Evolutionary conservation across 352 stramenopile genomes (phyloP).

Genomic region (Globisporangium ultimum): DNA sequence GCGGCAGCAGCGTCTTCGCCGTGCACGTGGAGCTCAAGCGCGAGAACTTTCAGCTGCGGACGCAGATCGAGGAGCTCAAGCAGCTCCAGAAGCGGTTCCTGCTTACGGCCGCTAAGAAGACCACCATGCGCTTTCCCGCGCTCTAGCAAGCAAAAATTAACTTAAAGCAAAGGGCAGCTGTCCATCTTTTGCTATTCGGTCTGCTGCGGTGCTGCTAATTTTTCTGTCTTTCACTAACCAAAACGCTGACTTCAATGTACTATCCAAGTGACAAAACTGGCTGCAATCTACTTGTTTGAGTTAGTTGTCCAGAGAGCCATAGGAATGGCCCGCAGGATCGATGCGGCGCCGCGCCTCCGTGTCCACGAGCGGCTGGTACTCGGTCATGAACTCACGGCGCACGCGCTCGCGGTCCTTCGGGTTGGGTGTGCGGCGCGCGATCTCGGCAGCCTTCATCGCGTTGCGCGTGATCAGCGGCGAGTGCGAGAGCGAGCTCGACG

Average conservation of each 20-base stretch:
- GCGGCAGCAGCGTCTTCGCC: conserved; percentile 35
- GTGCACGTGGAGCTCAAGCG: conserved; percentile 76
- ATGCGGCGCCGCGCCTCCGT: conserved; percentile 56
- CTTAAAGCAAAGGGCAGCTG: not conserved
- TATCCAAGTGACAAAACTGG: too few relatives aligned
- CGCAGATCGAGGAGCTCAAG: conserved; percentile 73
- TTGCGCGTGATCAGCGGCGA: conserved; percentile 80
- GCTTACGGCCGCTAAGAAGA: conserved; percentile 68
- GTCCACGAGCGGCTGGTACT: conserved; percentile 76
- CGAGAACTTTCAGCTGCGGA: conserved; percentile 62
- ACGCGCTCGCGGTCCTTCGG: conserved; percentile 77
- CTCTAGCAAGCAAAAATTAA: conserved; percentile 21
- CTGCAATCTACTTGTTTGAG: too few relatives aligned
- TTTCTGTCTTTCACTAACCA: too few relatives aligned
- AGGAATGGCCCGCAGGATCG: conserved; percentile 72
- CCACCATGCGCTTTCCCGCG: conserved; percentile 60
- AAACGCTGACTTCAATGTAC: not conserved
- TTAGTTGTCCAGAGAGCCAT: conserved; percentile 77
- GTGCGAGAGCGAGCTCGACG: conserved; percentile 57
- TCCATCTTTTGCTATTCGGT: not conserved
- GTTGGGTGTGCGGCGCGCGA: conserved; percentile 75
- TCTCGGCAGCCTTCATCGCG: conserved; percentile 80
- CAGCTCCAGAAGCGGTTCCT: conserved; percentile 55
- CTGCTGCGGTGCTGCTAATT: too few relatives aligned
- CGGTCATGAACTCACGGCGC: conserved; percentile 83